A percentile compares a stretch with the other conserved stretches of the same genome.
Conservation (phyloP, 139 green algal genomes). For the Zygnema circumcarinatum region DNA sequence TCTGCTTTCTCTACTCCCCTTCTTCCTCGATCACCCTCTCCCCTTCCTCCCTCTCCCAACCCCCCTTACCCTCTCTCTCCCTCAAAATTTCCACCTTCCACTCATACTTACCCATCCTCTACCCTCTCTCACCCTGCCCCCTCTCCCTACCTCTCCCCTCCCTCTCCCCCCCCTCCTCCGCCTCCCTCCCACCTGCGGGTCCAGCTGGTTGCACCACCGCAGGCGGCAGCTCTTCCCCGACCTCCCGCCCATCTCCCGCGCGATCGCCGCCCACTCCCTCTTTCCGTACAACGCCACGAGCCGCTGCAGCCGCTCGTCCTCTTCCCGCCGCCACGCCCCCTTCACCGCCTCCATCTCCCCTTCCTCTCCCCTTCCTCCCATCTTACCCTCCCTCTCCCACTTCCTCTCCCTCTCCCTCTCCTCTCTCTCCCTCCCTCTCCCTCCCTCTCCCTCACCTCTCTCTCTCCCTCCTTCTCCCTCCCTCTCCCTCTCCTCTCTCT, state of each 20-base stretch:
- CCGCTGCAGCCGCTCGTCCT: too few relatives aligned
- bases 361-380: background rate
- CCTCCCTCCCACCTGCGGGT: too few relatives aligned
- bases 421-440: background rate
- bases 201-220: background rate
- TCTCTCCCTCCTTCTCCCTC: background rate
- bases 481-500: background rate
- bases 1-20: background rate
- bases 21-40: background rate
- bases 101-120: background rate
- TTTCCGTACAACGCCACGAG: too few relatives aligned
- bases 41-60: background rate
- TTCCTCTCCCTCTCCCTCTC: background rate
- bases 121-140: background rate
- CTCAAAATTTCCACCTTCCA: too few relatives aligned
- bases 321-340: background rate
- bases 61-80: too few relatives aligned
- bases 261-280: too few relatives aligned
- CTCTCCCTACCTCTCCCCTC: background rate
- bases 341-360: background rate
- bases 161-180: background rate
- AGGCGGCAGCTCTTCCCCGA: too few relatives aligned
- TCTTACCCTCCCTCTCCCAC: background rate
- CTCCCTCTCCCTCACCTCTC: background rate
- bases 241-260: too few relatives aligned